These are phyloP conservation scores for Schizopora paradoxa DNA, from an alignment of 1,284 basidiomycete species.

Conservation along the genomic window DNA sequence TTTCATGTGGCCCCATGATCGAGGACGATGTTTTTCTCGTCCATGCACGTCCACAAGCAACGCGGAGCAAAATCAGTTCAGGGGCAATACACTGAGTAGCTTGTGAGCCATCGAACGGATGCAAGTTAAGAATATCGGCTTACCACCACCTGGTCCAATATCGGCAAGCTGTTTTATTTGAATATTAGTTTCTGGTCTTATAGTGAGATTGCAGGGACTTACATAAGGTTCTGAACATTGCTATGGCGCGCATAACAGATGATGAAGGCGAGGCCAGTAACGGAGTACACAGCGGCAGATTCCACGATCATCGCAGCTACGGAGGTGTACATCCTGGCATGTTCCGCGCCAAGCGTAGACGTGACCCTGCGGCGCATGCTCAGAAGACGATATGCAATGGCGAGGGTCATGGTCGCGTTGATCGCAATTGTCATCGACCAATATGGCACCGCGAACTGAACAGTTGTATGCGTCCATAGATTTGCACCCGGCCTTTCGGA, in stretches of 20 bases:
- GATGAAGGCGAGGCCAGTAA: constrained; percentile 21
- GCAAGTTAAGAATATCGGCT: too few relatives aligned
- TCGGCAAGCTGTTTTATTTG: too few relatives aligned
- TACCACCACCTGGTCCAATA: too few relatives aligned
- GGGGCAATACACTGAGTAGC: too few relatives aligned
- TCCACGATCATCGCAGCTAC: constrained; percentile 24
- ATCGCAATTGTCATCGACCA: background rate
- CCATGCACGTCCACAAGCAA: too few relatives aligned
- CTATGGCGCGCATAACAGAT: constrained; percentile 19
- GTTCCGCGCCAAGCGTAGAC: background rate
- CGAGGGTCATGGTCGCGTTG: background rate
- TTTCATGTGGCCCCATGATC: too few relatives aligned
- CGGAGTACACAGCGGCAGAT: constrained; percentile 23
- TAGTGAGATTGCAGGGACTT: too few relatives aligned
- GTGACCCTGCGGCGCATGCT: background rate
- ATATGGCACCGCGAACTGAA: background rate
- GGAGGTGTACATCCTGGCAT: constrained; percentile 13
- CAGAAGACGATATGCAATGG: background rate
- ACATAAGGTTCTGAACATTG: constrained; percentile 21
- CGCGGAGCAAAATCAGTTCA: too few relatives aligned
- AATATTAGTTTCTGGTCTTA: too few relatives aligned
- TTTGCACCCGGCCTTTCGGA: constrained; percentile 18
- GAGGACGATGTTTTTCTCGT: too few relatives aligned
- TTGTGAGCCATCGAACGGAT: too few relatives aligned
- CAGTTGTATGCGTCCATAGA: constrained; percentile 6